A percentile compares a stretch with the other conserved stretches of the same genome.
Conservation (phyloP, 2,329 filamentous ascomycete genomes). For the Monilinia laxa region DNA sequence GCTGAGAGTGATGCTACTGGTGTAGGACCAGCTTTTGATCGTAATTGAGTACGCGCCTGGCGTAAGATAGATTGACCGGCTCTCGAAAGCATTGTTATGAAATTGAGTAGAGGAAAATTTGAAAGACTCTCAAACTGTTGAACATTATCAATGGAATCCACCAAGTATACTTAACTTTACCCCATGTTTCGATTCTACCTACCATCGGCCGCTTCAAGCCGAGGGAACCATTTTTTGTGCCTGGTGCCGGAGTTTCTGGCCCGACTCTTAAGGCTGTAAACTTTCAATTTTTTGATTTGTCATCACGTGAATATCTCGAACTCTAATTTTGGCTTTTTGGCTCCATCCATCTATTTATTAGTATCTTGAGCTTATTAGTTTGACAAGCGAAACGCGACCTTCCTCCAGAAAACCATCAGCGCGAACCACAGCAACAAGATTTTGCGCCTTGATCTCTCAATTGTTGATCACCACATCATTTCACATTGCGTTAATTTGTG, state of each 20-base stretch:
- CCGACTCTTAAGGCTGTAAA: background rate
- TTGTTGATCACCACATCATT: slow-evolving; percentile 11
- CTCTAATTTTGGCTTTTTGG: slow-evolving; percentile 20
- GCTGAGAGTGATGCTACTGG: slow-evolving; percentile 48
- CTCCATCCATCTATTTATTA: background rate
- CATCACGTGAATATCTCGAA: slow-evolving; percentile 9
- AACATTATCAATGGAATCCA: slow-evolving; percentile 13
- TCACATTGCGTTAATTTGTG: background rate
- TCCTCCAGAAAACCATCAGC: slow-evolving; percentile 23
- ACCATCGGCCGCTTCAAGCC: slow-evolving; percentile 20
- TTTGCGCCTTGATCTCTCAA: slow-evolving; percentile 23
- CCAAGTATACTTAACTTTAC: slow-evolving; percentile 4
- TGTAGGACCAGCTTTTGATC: slow-evolving; percentile 42
- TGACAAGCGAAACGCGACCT: slow-evolving; percentile 22
- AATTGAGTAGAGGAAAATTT: slow-evolving; percentile 18
- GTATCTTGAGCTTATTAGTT: slow-evolving; percentile 16
- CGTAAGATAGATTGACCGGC: slow-evolving; percentile 35
- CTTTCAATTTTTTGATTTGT: background rate
- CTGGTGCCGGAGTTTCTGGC: background rate
- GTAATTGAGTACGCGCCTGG: slow-evolving; percentile 45
- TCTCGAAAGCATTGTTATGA: slow-evolving; percentile 39
- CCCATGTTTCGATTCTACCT: slow-evolving; percentile 16
- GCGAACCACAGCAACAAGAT: slow-evolving; percentile 19
- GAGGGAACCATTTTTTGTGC: slow-evolving; percentile 11
- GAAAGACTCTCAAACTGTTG: slow-evolving; percentile 23